Percentiles rank a stretch among this genome's conserved stretches.
These are phyloP conservation scores for Streptanthus diversifolius DNA, from an alignment of 345 rosid species.

Conservation along the genomic window DNA sequence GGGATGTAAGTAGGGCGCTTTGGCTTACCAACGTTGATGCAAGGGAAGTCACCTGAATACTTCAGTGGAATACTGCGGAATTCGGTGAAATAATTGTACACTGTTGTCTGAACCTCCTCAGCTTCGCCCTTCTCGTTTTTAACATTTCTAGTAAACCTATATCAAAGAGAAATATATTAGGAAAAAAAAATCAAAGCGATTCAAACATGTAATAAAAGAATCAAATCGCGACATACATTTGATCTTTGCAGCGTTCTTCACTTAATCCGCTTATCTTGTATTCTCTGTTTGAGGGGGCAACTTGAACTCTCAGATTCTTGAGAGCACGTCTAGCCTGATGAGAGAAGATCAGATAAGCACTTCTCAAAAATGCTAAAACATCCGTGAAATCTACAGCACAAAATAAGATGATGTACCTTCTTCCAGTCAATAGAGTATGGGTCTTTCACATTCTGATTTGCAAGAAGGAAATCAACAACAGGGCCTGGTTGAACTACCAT, in stretches of 20 bases:
- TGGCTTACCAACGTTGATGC: conserved; percentile 91
- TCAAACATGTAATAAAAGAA: neutral
- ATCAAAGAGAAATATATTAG: conserved; percentile 7
- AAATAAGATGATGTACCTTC: conserved; percentile 22
- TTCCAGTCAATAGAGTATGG: conserved; percentile 17
- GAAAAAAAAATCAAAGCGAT: neutral
- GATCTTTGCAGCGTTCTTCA: conserved; percentile 53
- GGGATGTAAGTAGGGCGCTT: conserved; percentile 82
- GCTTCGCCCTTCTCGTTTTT: conserved; percentile 45
- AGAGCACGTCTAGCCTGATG: conserved; percentile 60
- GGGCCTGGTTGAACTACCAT: conserved; percentile 37
- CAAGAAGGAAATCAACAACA: conserved; percentile 28
- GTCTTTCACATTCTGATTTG: conserved; percentile 24
- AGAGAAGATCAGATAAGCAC: neutral
- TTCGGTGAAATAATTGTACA: conserved; percentile 56
- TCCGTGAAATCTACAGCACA: neutral
- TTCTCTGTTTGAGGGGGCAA: conserved; percentile 59
- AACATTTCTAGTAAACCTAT: conserved; percentile 59
- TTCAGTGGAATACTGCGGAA: conserved; percentile 47
- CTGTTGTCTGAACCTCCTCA: conserved; percentile 52
- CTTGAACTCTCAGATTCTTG: conserved; percentile 60
- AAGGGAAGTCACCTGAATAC: conserved; percentile 71
- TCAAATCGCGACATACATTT: conserved; percentile 29
- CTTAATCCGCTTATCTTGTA: conserved; percentile 74
- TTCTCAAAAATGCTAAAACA: neutral